Evolutionary conservation across 2,329 filamentous ascomycete species (phyloP).

Genomic region (Cladosporium sp.): DNA sequence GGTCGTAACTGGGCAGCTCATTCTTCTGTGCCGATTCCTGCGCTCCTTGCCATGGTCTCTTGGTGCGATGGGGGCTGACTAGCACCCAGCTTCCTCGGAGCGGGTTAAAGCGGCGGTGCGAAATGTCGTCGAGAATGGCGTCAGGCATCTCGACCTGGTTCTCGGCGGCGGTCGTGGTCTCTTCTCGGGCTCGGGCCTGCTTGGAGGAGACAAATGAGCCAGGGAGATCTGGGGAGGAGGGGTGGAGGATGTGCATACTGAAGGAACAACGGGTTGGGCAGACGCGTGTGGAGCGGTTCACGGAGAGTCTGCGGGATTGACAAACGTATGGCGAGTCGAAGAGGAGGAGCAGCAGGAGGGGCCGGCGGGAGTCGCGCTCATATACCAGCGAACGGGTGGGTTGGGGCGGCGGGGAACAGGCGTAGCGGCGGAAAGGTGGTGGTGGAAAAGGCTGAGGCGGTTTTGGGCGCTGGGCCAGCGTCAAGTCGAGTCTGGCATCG

Average conservation of each 20-base stretch:
- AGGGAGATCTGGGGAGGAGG: constrained; percentile 17
- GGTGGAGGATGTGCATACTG: constrained; percentile 23
- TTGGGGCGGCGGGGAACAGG: not conserved
- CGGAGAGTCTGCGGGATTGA: not conserved
- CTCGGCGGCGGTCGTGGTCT: not conserved
- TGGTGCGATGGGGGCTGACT: constrained; percentile 92
- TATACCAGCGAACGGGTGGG: not conserved
- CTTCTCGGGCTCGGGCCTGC: constrained; percentile 6
- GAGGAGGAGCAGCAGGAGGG: not conserved
- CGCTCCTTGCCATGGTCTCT: constrained; percentile 85
- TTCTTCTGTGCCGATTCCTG: constrained; percentile 43
- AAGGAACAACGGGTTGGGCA: constrained; percentile 6
- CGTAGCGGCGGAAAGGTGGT: not conserved
- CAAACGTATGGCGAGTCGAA: not conserved
- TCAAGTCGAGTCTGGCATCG: not conserved
- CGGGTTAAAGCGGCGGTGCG: constrained; percentile 89
- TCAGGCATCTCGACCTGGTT: constrained; percentile 36
- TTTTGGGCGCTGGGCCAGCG: not conserved
- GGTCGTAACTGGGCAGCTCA: constrained; percentile 70
- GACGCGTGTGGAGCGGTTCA: not conserved
- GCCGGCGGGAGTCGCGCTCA: not conserved
- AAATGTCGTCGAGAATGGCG: constrained; percentile 78
- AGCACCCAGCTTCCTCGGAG: constrained; percentile 86
- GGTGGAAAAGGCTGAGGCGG: constrained; percentile 6
- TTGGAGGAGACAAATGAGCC: constrained; percentile 11